Evolutionary conservation across 1,284 basidiomycete species (phyloP), one percentile per base, ranked within the genome.

Genomic region (Sphagnurus paluster): DNA sequence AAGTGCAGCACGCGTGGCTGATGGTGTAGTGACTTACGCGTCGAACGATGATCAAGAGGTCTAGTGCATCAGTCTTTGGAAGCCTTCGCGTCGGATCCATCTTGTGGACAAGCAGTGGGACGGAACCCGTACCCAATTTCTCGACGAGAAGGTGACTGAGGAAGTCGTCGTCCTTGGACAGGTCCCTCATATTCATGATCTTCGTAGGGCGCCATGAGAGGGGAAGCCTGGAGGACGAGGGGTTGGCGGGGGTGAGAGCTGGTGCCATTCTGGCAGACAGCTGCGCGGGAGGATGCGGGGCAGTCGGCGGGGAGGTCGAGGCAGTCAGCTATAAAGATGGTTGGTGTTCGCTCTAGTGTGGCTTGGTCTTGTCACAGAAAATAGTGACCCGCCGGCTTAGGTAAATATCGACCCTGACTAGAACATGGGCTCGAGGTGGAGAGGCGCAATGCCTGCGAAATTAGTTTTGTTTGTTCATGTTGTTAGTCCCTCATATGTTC

Each of bases 101-200:
- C 67, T 90, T 90, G 72, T 91, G 88, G 7, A 91, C 89, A 45
- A 84, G 77, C 42, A 91, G 74, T 24, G 87, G 89, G 4, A 84
- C 82, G 20, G 67, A 72, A 23, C 84, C 82, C 3, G 87, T 87
- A 30, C 88, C 87, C 24, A 91, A 77, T 58, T 90, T 90, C 71
- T 91, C 88, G 52, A 91, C 85, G 48, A 91, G 80, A 37, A 91
- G 75, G 68, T 90, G 85, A 61, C 84, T 87, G 63, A 91, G 80
- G 66, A 90, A 91, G 69, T 91, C 88, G 65, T 91, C 88, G 70
- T 91, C 89, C 65, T 80, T 83, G 55, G 87, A 86, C 49, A 91
- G 78, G 77, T 91, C 88, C 64, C 77, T 77, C 75, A 89, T 85
- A 71, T 89, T 87, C 89, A 91, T 91, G 56, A 85, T 82, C 74